Evolutionary conservation across 208 protist species (phyloP).

Genomic region (Wallacemonas sp.): DNA sequence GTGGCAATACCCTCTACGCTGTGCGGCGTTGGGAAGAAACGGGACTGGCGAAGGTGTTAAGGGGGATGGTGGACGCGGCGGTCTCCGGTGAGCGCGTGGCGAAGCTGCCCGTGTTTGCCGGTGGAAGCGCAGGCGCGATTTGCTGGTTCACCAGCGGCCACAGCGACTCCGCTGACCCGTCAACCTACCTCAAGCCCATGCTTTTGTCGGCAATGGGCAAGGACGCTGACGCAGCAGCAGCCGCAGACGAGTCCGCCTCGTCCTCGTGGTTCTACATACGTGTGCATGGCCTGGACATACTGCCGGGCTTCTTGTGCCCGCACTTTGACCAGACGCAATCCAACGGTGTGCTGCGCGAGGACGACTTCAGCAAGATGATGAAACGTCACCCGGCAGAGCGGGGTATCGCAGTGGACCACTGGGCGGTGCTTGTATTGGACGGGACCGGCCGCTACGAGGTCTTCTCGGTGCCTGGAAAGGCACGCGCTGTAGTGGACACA

Average conservation of each 20-base stretch:
- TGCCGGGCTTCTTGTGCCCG: constrained; percentile 87
- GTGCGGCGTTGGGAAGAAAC: constrained; percentile 86
- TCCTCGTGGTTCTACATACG: constrained; percentile 83
- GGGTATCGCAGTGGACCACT: constrained; percentile 86
- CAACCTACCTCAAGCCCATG: constrained; percentile 62
- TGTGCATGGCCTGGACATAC: constrained; percentile 66
- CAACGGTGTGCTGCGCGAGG: constrained; percentile 69
- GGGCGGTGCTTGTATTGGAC: constrained; percentile 67
- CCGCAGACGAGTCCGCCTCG: constrained; percentile 1
- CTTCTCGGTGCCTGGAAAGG: constrained; percentile 53
- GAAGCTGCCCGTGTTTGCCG: constrained; percentile 60
- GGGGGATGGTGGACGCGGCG: constrained; percentile 21
- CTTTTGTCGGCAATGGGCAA: constrained; percentile 22
- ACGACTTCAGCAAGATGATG: constrained; percentile 86
- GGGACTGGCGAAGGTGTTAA: constrained; percentile 56
- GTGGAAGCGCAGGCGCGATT: constrained; percentile 87
- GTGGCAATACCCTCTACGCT: constrained; percentile 91
- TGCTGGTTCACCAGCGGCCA: constrained; percentile 90
- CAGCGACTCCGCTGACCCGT: constrained; percentile 88
- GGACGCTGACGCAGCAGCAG: constrained; percentile 14
- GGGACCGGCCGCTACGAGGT: constrained; percentile 77
- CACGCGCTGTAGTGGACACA: constrained; percentile 5
- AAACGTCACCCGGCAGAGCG: constrained; percentile 85
- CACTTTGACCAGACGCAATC: constrained; percentile 73
- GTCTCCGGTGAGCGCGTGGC: constrained; percentile 4